phyloP scores from a whole-genome alignment of 176 grass and related monocot genomes.

The Oryza brachyantha region DNA sequence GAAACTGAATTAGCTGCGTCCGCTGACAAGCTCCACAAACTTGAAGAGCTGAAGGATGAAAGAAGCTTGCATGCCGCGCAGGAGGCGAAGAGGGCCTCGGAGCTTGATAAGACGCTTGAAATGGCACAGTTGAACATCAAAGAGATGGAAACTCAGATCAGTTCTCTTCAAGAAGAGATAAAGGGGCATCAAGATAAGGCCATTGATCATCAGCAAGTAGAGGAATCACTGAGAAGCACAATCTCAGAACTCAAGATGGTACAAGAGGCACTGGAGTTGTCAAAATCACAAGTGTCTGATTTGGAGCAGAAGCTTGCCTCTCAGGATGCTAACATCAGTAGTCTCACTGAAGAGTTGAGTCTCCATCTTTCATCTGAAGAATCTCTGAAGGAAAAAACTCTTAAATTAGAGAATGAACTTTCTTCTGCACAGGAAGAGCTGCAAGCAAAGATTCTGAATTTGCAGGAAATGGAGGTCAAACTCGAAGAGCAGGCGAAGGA shows the following conservation, averaged over 20 bases:
- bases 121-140: slow-evolving; percentile 50
- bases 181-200: slow-evolving; percentile 55
- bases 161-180: slow-evolving; percentile 62
- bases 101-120: slow-evolving; percentile 79
- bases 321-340: slow-evolving; percentile 52
- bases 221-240: slow-evolving; percentile 59
- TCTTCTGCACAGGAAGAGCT: slow-evolving; percentile 37
- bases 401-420: slow-evolving; percentile 60
- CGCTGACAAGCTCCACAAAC: slow-evolving; percentile 49
- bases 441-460: slow-evolving; percentile 51
- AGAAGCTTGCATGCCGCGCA: slow-evolving; percentile 55
- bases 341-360: slow-evolving; percentile 67
- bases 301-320: slow-evolving; percentile 72
- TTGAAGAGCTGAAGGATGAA: slow-evolving; percentile 65
- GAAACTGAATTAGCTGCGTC: slow-evolving; percentile 49
- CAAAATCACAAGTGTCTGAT: slow-evolving; percentile 60
- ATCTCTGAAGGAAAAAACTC: slow-evolving; percentile 49
- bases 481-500: slow-evolving; percentile 54
- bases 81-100: slow-evolving; percentile 65
- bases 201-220: slow-evolving; percentile 51
- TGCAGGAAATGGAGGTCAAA: slow-evolving; percentile 55
- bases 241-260: slow-evolving; percentile 55
- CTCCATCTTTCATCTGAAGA: slow-evolving; percentile 61
- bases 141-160: slow-evolving; percentile 67
- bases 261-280: slow-evolving; percentile 60